phyloP scores from a whole-genome alignment of 2,329 filamentous ascomycete genomes.

The Fusarium caatingaense region DNA sequence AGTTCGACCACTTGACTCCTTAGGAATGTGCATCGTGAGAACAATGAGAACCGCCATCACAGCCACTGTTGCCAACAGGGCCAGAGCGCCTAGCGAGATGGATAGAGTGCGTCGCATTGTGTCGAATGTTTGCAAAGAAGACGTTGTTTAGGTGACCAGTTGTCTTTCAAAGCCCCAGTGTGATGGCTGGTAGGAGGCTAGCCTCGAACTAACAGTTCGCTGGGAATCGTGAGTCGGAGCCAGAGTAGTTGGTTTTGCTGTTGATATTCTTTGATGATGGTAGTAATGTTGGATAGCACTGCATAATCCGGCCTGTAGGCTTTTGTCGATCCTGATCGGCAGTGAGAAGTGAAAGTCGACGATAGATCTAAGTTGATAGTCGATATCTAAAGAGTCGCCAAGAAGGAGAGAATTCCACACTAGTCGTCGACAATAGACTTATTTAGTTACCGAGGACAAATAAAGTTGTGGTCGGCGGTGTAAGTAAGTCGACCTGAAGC shows the following conservation, averaged over 20 bases:
- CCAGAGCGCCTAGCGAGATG: conserved; percentile 35
- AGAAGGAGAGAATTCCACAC: not conserved
- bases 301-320: conserved; percentile 30
- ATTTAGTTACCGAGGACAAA: not conserved
- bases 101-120: conserved; percentile 39
- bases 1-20: conserved; percentile 39
- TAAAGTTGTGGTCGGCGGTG: conserved; percentile 6
- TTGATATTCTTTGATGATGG: conserved; percentile 1
- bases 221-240: conserved; percentile 6
- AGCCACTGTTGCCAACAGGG: conserved; percentile 39
- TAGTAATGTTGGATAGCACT: conserved; percentile 11
- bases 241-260: not conserved
- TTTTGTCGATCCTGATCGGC: conserved; percentile 15
- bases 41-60: conserved; percentile 37
- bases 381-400: not conserved
- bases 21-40: conserved; percentile 35
- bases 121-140: conserved; percentile 13
- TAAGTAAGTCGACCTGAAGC: conserved; percentile 26
- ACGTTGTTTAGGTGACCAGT: not conserved
- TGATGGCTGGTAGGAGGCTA: conserved; percentile 27
- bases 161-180: conserved; percentile 22
- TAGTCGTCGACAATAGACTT: conserved; percentile 1
- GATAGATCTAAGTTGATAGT: not conserved
- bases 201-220: conserved; percentile 27
- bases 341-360: conserved; percentile 12